phyloP scores from a whole-genome alignment of 1,284 basidiomycete species.

The Macrocystidia cucumis region DNA sequence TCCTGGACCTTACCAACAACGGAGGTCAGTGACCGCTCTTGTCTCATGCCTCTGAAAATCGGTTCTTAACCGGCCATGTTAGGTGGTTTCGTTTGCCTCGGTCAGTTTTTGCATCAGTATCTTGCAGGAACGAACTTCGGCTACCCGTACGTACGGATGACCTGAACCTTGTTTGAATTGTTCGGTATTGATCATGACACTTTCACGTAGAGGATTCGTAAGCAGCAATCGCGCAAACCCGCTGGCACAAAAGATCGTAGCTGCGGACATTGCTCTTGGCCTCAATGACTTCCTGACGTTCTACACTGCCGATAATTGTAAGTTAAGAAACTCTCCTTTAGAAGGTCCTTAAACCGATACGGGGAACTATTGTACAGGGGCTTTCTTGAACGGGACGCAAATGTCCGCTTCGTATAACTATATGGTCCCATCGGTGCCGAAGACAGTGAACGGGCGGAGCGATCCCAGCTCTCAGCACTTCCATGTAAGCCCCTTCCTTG shows the following conservation, averaged over 20 bases:
- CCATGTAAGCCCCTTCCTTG: no score
- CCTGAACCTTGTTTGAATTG: constrained; percentile 1
- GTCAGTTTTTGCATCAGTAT: constrained; percentile 51
- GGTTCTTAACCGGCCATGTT: constrained; percentile 1
- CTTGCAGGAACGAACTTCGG: constrained; percentile 42
- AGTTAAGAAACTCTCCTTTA: constrained; percentile 10
- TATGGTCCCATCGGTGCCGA: constrained; percentile 35
- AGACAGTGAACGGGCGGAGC: constrained; percentile 36
- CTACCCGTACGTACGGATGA: constrained; percentile 45
- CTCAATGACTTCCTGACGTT: constrained; percentile 27
- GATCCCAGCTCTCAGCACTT: constrained; percentile 54
- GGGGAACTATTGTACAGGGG: constrained; percentile 24
- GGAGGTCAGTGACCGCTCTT: constrained; percentile 31
- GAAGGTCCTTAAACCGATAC: background rate
- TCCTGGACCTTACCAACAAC: constrained; percentile 58
- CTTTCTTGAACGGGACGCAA: constrained; percentile 44
- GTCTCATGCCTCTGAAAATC: constrained; percentile 1
- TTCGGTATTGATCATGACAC: background rate
- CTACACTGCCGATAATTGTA: constrained; percentile 47
- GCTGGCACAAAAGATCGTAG: constrained; percentile 50
- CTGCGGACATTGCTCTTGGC: constrained; percentile 37
- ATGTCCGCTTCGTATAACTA: constrained; percentile 41
- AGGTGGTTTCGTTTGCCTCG: constrained; percentile 57
- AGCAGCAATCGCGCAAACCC: constrained; percentile 43
- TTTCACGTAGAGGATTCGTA: constrained; percentile 38